These are phyloP conservation scores for Diaporthe amygdali DNA, from an alignment of 2,329 filamentous ascomycete genomes.

Conservation along the genomic window DNA sequence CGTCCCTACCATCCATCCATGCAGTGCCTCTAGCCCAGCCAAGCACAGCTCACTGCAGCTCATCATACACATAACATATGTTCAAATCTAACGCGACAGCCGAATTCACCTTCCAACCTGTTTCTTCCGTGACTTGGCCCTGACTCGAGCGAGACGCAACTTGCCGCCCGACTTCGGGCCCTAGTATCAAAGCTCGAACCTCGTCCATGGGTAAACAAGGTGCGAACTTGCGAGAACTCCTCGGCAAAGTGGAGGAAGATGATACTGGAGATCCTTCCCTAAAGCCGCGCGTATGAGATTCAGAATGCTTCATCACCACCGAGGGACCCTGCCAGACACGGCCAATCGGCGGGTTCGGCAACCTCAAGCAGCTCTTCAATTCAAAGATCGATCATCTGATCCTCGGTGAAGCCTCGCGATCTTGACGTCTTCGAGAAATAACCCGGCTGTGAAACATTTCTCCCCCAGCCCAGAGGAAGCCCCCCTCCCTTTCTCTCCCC, in stretches of 20 bases:
- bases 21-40: neutral
- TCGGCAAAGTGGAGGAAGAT: neutral
- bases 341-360: neutral
- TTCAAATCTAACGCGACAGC: neutral
- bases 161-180: neutral
- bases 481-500: neutral
- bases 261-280: neutral
- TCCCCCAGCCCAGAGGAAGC: neutral
- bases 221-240: neutral
- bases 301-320: neutral
- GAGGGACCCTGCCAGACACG: neutral
- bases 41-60: neutral
- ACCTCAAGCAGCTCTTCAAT: neutral
- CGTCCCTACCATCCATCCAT: neutral
- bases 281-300: neutral
- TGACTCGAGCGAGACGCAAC: neutral
- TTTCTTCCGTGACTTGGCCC: neutral
- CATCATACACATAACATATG: neutral
- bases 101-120: neutral
- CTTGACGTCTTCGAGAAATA: slow-evolving; percentile 8
- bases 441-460: neutral
- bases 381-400: neutral
- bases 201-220: neutral
- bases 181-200: neutral
- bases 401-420: neutral